Evolutionary conservation across 2,329 filamentous ascomycete species (phyloP).

Genomic region (Apiospora malaysiana): DNA sequence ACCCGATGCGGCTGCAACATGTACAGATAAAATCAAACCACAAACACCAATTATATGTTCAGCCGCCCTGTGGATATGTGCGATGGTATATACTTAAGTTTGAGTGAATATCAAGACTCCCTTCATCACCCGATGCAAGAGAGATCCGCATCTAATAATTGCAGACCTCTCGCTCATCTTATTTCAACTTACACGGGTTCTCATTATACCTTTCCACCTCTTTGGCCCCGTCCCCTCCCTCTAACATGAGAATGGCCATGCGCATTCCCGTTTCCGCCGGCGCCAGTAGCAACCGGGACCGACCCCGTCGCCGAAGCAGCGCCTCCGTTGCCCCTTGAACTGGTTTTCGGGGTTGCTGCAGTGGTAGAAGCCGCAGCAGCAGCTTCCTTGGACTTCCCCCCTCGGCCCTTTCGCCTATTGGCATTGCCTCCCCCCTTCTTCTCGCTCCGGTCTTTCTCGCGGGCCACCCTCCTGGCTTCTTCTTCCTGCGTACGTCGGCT

Average conservation of each 20-base stretch:
- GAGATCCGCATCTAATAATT: background rate
- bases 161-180: background rate
- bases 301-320: background rate
- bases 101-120: background rate
- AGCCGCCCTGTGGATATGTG: conserved; percentile 1
- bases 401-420: conserved; percentile 24
- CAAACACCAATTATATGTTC: background rate
- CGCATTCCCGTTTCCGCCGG: conserved; percentile 24
- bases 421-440: conserved; percentile 32
- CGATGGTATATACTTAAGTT: background rate
- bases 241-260: conserved; percentile 15
- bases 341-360: background rate
- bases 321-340: background rate
- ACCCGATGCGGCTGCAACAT: background rate
- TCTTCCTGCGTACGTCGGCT: conserved; percentile 73
- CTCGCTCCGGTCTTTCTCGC: conserved; percentile 51
- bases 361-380: background rate
- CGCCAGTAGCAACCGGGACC: conserved; percentile 5
- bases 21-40: background rate
- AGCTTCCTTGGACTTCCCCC: conserved; percentile 13
- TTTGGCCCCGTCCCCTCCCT: conserved; percentile 30
- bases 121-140: background rate
- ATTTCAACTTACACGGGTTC: background rate
- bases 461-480: conserved; percentile 50
- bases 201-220: conserved; percentile 26